Evolutionary conservation across 2,329 filamentous ascomycete genomes (phyloP).

Genomic region (Annulohypoxylon truncatum): DNA sequence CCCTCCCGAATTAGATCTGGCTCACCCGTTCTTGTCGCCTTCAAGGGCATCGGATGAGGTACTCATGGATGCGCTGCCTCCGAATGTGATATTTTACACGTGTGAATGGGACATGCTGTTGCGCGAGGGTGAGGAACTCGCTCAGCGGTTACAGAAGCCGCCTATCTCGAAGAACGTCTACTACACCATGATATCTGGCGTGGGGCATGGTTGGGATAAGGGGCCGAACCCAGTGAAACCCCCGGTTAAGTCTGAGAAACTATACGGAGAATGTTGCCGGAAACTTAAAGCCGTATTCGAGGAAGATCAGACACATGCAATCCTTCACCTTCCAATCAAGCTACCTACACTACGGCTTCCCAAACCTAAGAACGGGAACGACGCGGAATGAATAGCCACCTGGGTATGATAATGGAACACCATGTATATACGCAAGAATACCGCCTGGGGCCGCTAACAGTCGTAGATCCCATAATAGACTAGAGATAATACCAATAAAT

Average conservation of each 20-base stretch:
- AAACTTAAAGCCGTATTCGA: conserved; percentile 60
- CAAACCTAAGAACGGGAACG: conserved; percentile 18
- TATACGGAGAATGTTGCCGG: conserved; percentile 66
- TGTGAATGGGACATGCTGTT: conserved; percentile 76
- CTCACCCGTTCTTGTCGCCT: conserved; percentile 68
- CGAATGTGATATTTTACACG: conserved; percentile 67
- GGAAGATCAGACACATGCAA: conserved; percentile 33
- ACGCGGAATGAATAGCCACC: conserved; percentile 18
- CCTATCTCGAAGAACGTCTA: conserved; percentile 66
- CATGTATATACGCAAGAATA: neutral
- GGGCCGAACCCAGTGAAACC: conserved; percentile 69
- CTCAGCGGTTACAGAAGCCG: conserved; percentile 62
- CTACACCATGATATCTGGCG: conserved; percentile 68
- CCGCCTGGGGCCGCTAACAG: neutral
- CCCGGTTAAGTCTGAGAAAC: conserved; percentile 61
- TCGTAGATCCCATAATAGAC: neutral
- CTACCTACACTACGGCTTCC: conserved; percentile 30
- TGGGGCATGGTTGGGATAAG: conserved; percentile 75
- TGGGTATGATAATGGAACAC: neutral
- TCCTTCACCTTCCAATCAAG: conserved; percentile 34
- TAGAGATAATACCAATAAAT: conserved; percentile 9
- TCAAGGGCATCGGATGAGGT: conserved; percentile 65
- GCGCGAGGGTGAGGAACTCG: conserved; percentile 69
- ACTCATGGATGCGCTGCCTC: conserved; percentile 60
- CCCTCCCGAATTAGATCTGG: conserved; percentile 61